Percentiles rank a stretch among this genome's conserved stretches.
phyloP scores from a whole-genome alignment of 192 early-diverging fungal species.

The Chytriomyces confervae region DNA sequence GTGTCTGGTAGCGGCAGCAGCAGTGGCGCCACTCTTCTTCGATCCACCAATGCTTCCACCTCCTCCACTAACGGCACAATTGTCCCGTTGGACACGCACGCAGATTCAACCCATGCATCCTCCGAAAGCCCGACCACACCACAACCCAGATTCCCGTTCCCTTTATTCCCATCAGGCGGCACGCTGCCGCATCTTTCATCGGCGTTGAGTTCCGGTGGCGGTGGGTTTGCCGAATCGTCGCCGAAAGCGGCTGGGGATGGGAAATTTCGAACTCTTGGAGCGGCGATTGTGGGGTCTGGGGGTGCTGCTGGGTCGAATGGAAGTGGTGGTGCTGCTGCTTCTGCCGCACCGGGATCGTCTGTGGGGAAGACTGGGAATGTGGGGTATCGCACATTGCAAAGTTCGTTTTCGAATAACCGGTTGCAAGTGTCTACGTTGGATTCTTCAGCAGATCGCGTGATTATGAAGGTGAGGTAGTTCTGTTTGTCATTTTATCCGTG shows the following conservation, averaged over 20 bases:
- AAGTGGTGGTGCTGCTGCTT: too few species aligned
- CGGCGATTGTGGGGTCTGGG: neutral
- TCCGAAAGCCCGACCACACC: neutral
- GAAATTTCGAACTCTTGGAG: neutral
- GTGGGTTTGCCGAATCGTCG: neutral
- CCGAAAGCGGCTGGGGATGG: neutral
- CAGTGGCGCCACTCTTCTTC: neutral
- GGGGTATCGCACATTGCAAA: neutral
- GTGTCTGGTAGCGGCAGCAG: neutral
- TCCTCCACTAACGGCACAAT: neutral
- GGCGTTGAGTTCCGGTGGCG: too few species aligned
- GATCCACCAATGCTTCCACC: neutral
- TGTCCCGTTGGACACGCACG: neutral
- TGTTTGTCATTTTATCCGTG: neutral
- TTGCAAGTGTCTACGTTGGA: constrained; percentile 14
- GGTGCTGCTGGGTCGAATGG: neutral
- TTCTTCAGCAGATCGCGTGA: constrained; percentile 18
- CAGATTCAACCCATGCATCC: neutral
- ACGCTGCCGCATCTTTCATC: too few species aligned
- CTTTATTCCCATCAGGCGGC: neutral
- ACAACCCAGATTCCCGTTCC: neutral
- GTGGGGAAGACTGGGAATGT: neutral
- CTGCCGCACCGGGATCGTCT: neutral
- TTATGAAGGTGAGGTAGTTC: neutral
- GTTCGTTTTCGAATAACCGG: neutral